A percentile compares a stretch with the other conserved stretches of the same genome.
Evolutionary conservation across 192 early-diverging fungal genomes (phyloP).

Genomic region (Fimicolochytrium jonesii): DNA sequence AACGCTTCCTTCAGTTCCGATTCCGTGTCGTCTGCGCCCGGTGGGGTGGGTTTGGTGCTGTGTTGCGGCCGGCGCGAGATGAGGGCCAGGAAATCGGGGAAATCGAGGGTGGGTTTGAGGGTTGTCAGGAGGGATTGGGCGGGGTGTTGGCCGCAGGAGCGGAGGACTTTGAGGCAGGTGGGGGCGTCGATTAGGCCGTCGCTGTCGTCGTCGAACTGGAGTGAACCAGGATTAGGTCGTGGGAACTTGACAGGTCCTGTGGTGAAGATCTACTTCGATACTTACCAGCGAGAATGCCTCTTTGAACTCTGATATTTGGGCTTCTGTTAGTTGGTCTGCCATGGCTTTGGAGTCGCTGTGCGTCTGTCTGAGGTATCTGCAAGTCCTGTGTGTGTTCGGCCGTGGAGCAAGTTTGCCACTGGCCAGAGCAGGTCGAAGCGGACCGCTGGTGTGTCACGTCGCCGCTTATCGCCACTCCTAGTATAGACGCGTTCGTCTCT

Average conservation of each 20-base stretch:
- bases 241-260: no score
- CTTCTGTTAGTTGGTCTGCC: conserved; percentile 75
- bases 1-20: background rate
- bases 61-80: background rate
- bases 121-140: background rate
- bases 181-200: conserved; percentile 3
- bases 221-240: background rate
- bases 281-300: conserved; percentile 69
- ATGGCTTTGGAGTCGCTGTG: no score
- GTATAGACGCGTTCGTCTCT: no score
- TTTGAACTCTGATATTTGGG: conserved; percentile 71
- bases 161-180: conserved; percentile 1
- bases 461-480: no score
- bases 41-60: no score
- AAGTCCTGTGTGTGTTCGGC: no score
- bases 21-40: background rate
- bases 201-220: conserved; percentile 10
- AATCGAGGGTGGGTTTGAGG: background rate
- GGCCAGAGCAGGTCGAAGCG: no score
- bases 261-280: no score
- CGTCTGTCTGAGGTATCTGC: no score
- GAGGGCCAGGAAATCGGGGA: conserved; percentile 8
- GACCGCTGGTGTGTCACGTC: no score
- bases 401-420: no score
- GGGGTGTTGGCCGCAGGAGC: conserved; percentile 2